phyloP scores from a whole-genome alignment of 352 stramenopile genomes.

The Pythium vanterpoolii region DNA sequence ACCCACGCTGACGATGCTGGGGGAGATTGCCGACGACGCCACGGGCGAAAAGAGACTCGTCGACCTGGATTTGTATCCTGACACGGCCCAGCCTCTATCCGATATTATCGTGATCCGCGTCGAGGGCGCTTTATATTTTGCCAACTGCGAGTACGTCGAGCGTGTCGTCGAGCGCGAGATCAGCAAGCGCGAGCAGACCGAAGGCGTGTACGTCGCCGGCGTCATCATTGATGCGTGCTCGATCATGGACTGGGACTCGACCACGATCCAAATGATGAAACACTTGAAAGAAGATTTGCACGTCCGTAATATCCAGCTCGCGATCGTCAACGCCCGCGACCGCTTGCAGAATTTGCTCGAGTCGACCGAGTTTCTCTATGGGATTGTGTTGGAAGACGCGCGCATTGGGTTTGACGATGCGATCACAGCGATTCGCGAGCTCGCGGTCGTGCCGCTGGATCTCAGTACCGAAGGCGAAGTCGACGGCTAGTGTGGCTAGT shows the following conservation, averaged over 20 bases:
- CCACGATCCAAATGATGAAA: constrained; percentile 87
- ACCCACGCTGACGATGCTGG: constrained; percentile 43
- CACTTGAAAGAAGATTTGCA: constrained; percentile 60
- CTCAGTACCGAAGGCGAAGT: not conserved
- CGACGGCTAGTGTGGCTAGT: not conserved
- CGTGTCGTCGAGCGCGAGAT: constrained; percentile 49
- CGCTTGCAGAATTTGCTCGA: constrained; percentile 60
- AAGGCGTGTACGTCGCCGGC: constrained; percentile 38
- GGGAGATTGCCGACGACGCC: constrained; percentile 29
- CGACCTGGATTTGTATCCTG: constrained; percentile 40
- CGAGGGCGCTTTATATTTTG: constrained; percentile 58
- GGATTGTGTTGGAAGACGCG: constrained; percentile 56
- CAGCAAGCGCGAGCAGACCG: constrained; percentile 33
- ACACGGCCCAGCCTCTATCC: constrained; percentile 33
- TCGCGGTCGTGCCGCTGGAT: constrained; percentile 12
- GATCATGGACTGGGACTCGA: constrained; percentile 85
- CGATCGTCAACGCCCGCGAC: constrained; percentile 76
- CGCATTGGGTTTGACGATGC: constrained; percentile 62
- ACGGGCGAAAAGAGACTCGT: constrained; percentile 42
- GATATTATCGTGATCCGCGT: constrained; percentile 52
- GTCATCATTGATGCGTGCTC: constrained; percentile 72
- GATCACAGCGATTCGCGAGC: constrained; percentile 53
- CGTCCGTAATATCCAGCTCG: constrained; percentile 52
- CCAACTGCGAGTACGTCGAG: constrained; percentile 61
- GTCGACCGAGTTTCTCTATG: constrained; percentile 60